These are phyloP conservation scores for Diaporthe ampelina DNA, from an alignment of 2,329 filamentous ascomycete genomes.

Conservation along the genomic window DNA sequence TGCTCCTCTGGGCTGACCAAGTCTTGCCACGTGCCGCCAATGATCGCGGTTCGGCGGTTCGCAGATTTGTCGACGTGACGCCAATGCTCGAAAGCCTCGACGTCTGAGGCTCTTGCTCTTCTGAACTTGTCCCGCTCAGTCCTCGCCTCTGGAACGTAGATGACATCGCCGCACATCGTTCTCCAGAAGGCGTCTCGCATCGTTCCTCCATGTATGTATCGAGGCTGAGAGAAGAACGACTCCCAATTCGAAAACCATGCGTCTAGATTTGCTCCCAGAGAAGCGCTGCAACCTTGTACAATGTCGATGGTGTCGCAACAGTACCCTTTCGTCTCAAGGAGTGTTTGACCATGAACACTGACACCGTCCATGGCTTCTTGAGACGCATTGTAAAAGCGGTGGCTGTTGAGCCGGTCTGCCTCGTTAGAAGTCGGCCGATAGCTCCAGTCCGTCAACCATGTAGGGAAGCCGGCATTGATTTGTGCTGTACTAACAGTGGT, in stretches of 20 bases:
- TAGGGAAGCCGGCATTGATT: background rate
- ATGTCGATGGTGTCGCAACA: background rate
- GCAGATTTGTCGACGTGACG: background rate
- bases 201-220: background rate
- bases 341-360: background rate
- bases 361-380: constrained; percentile 32
- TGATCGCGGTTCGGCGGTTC: constrained; percentile 10
- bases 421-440: constrained; percentile 12
- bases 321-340: constrained; percentile 14
- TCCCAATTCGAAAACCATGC: background rate
- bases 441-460: constrained; percentile 33
- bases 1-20: background rate
- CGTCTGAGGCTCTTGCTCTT: background rate
- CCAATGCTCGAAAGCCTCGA: background rate
- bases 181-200: background rate
- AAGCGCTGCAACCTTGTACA: background rate
- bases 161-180: background rate
- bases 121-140: background rate
- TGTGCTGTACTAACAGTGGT: background rate
- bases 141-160: background rate
- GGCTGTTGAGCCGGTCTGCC: constrained; percentile 13
- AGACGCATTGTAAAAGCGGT: background rate
- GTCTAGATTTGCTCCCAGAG: background rate
- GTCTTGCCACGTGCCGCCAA: constrained; percentile 3
- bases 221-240: background rate